These are phyloP conservation scores for Bipolaris victoriae DNA, from an alignment of 2,329 filamentous ascomycete genomes.

Conservation along the genomic window DNA sequence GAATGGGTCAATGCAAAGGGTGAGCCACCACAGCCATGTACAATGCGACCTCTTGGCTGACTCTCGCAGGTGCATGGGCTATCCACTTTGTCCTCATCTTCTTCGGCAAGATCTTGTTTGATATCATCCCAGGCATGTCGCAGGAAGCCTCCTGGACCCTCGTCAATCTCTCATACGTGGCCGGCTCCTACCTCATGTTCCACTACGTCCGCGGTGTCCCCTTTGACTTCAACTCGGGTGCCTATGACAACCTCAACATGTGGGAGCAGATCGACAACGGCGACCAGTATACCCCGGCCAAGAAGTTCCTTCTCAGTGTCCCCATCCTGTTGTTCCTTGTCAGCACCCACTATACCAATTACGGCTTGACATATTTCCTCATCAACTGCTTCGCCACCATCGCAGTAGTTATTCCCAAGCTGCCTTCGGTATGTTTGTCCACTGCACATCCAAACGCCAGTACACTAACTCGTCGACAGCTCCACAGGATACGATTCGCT, in stretches of 20 bases:
- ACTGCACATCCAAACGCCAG: not conserved
- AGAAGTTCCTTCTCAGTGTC: conserved; percentile 95
- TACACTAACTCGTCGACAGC: conserved; percentile 29
- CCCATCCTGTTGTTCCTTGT: conserved; percentile 93
- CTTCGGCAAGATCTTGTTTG: conserved; percentile 92
- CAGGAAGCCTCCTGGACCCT: conserved; percentile 99
- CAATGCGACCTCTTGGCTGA: conserved; percentile 15
- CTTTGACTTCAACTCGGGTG: conserved; percentile 98
- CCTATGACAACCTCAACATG: conserved; percentile 99
- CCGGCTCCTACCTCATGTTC: conserved; percentile 99
- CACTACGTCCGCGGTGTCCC: conserved; percentile 97
- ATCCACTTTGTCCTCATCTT: conserved; percentile 95
- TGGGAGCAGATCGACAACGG: conserved; percentile 99
- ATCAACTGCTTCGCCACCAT: conserved; percentile 95
- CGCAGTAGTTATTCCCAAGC: conserved; percentile 92
- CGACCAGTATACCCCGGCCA: conserved; percentile 96
- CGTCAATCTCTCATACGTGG: conserved; percentile 99
- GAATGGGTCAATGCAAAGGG: conserved; percentile 99
- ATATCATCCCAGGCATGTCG: conserved; percentile 93
- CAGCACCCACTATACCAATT: conserved; percentile 99
- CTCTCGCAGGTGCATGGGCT: conserved; percentile 82
- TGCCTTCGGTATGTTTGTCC: conserved; percentile 78
- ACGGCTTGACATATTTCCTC: conserved; percentile 94
- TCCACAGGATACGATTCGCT: conserved; percentile 49
- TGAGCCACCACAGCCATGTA: conserved; percentile 47